Percentiles rank a stretch among this genome's conserved stretches.
These are phyloP conservation scores for Trichocladium antarcticum DNA, from an alignment of 495 filamentous ascomycete species.

Conservation along the genomic window DNA sequence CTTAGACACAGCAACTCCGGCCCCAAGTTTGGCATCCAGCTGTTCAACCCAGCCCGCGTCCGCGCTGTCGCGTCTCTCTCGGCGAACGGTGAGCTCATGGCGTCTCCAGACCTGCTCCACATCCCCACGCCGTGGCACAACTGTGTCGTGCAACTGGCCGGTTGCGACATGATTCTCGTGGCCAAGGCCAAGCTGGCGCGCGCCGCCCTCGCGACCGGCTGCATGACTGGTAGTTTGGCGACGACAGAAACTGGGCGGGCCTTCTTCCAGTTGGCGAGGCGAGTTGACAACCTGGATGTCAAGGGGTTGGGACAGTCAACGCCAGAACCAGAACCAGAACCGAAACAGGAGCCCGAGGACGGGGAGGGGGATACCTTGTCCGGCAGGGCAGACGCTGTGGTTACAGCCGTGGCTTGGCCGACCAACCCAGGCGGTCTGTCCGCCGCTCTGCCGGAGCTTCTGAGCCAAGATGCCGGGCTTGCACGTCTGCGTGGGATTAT, in stretches of 20 bases:
- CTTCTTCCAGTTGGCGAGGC: constrained; percentile 6
- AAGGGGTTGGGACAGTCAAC: not conserved
- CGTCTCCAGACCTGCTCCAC: constrained; percentile 13
- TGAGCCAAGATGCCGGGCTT: not conserved
- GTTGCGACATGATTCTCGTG: constrained; percentile 7
- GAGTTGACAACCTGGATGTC: not conserved
- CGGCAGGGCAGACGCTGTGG: constrained; percentile 1
- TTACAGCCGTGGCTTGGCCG: not conserved
- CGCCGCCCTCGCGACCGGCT: constrained; percentile 4
- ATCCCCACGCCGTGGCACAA: constrained; percentile 18
- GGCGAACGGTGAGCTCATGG: constrained; percentile 10
- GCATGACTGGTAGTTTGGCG: constrained; percentile 2
- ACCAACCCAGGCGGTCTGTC: not conserved
- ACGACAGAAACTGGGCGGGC: not conserved
- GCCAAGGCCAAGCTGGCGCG: constrained; percentile 14
- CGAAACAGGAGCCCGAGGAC: no score
- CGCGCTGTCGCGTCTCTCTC: constrained; percentile 8
- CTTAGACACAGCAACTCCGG: constrained; percentile 14
- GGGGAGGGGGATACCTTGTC: no score
- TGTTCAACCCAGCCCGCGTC: constrained; percentile 9
- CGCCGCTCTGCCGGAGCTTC: not conserved
- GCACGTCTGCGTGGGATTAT: not conserved
- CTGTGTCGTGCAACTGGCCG: constrained; percentile 8
- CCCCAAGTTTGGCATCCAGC: constrained; percentile 16
- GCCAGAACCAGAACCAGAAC: not conserved